Evolutionary conservation across 2,329 filamentous ascomycete species (phyloP), one percentile per base, ranked within the genome.

Genomic region (Colletotrichum sp.): DNA sequence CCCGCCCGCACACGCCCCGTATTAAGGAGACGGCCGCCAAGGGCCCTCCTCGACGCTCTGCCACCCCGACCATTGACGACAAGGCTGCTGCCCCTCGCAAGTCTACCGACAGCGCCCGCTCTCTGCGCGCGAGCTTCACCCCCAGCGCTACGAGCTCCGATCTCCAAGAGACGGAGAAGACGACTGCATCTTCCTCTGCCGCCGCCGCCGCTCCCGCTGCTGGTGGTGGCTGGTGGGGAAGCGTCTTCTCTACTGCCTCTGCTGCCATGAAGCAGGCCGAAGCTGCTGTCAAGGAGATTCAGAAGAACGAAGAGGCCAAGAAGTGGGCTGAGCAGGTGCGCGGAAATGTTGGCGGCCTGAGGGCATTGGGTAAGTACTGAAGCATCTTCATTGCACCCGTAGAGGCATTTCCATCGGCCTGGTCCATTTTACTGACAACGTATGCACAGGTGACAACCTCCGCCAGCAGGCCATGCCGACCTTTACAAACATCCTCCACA

Each of bases 271-370:
- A 98, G 88, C 95, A 96, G 84, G 96, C 97, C 63, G 96, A 98
- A 85, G 95, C 94, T 9, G 94, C 96, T 1, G 96, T 98, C 78
- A 98, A 96, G 83, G 95, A 98, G 84, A 96, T 99, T 64, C 95
- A 98, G 84, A 94, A 97, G 83, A 98, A 98, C 81, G 96, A 98
- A 82, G 97, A 99, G 84, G 97, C 96, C 68, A 96, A 96, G 87
- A 94, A 95, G 84, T 99, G 96, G 96, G 95, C 96, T 2, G 95
- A 98, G 69, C 96, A 98, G 83, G 94, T 98, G 71, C 93, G 93
- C 82, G 96, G 96, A 75, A 98, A 98, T 82, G 94, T 98, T 65
- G 94, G 93, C 60, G 93, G 92, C 36, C 87, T 98, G 57, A 91
- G 91, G 79, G 94, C 93, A 71, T 88, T 96, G 77, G 94, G 95